Percentiles rank a stretch among this genome's conserved stretches.
Evolutionary conservation across 768 basidiomycete species (phyloP).

Genomic region (Russula ochroleuca): DNA sequence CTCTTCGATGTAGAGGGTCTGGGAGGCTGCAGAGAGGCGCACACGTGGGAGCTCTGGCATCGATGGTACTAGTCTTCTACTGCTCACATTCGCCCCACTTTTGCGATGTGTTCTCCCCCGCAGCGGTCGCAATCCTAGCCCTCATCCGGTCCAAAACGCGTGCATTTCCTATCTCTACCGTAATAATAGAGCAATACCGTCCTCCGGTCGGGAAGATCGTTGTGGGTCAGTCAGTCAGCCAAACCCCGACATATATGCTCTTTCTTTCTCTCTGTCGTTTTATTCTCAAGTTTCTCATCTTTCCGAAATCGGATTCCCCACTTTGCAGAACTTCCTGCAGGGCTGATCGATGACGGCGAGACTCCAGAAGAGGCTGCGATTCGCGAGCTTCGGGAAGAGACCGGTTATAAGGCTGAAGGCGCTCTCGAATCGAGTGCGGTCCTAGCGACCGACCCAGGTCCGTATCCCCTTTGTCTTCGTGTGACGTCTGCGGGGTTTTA

Average conservation of each 20-base stretch:
- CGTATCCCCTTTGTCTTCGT: slow-evolving; percentile 19
- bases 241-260: background rate
- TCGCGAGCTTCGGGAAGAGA: slow-evolving; percentile 90
- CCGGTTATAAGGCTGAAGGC: slow-evolving; percentile 69
- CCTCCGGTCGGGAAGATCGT: slow-evolving; percentile 77
- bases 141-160: slow-evolving; percentile 70
- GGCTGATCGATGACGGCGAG: slow-evolving; percentile 84
- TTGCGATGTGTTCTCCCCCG: background rate
- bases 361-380: slow-evolving; percentile 74
- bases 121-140: slow-evolving; percentile 83
- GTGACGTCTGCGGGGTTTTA: background rate
- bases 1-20: slow-evolving; percentile 57
- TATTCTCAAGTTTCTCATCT: background rate
- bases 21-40: slow-evolving; percentile 86
- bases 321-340: slow-evolving; percentile 57
- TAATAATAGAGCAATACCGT: slow-evolving; percentile 89
- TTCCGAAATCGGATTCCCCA: background rate
- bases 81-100: background rate
- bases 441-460: slow-evolving; percentile 70
- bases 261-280: background rate
- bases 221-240: slow-evolving; percentile 52
- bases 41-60: slow-evolving; percentile 72
- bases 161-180: slow-evolving; percentile 69
- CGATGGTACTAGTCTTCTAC: slow-evolving; percentile 55
- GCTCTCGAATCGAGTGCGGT: slow-evolving; percentile 61